Evolutionary conservation across 257 asterid species (phyloP).

Genomic region (Solanum stenotomum): DNA sequence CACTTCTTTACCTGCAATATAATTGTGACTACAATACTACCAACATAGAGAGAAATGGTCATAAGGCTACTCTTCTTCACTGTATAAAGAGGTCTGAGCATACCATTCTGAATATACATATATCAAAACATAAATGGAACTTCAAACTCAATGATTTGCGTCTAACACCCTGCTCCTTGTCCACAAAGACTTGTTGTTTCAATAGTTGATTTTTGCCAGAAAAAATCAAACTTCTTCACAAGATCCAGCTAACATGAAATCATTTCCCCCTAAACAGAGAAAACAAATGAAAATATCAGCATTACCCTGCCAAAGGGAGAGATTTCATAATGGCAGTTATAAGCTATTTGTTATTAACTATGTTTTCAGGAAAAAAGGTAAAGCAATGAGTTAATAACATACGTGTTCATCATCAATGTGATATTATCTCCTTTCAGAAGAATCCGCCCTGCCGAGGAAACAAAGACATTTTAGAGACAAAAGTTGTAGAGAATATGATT

Average conservation of each 20-base stretch:
- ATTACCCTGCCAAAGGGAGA: neutral
- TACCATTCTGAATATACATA: neutral
- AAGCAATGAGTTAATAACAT: neutral
- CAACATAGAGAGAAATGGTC: neutral
- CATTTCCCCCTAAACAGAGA: neutral
- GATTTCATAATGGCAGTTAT: neutral
- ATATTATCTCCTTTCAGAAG: slow-evolving; percentile 5
- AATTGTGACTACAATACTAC: neutral
- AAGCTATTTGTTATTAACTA: neutral
- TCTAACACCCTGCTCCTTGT: neutral
- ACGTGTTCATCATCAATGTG: slow-evolving; percentile 2
- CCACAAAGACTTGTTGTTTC: neutral
- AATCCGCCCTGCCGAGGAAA: neutral
- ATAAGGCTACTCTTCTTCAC: neutral
- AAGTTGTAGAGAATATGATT: neutral
- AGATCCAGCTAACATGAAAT: neutral
- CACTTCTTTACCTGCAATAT: neutral
- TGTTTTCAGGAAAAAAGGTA: neutral
- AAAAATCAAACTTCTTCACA: neutral
- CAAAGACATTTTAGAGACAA: neutral
- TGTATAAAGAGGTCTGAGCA: neutral
- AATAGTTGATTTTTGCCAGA: neutral
- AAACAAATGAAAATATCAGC: neutral
- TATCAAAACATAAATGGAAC: neutral
- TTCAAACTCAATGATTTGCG: neutral